A percentile compares a stretch with the other conserved stretches of the same genome.
phyloP scores from a whole-genome alignment of 2,329 filamentous ascomycete species.

The Alternaria sp. region DNA sequence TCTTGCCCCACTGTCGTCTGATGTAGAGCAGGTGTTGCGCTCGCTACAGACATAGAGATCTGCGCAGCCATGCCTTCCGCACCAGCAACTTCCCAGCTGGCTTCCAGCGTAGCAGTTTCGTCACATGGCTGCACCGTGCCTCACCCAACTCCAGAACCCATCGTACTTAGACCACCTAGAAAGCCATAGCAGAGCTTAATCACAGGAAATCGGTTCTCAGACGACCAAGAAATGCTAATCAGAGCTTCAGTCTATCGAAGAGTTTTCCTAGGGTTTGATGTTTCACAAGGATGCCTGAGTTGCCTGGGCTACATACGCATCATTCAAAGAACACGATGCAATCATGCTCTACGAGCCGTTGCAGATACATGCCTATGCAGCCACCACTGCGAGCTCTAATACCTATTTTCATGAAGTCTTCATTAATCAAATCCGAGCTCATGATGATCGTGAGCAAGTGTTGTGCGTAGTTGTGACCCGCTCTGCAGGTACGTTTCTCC shows the following conservation, averaged over 20 bases:
- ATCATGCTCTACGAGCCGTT: neutral
- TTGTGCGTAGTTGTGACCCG: neutral
- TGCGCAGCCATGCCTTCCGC: neutral
- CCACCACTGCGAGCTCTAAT: neutral
- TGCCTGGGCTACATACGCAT: neutral
- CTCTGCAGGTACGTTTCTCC: slow-evolving; percentile 5
- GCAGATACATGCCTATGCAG: neutral
- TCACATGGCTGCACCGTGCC: neutral
- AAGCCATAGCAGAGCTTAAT: neutral
- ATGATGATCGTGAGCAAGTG: neutral
- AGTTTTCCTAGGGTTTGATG: neutral
- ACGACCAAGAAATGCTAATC: neutral
- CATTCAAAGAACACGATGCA: neutral
- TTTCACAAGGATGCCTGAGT: neutral
- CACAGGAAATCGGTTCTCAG: neutral
- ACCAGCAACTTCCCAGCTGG: neutral
- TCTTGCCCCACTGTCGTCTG: neutral
- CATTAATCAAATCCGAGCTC: neutral
- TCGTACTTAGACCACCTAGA: neutral
- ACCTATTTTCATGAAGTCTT: neutral
- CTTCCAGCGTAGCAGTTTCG: neutral
- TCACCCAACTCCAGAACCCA: neutral
- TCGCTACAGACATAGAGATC: neutral
- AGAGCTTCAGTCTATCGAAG: neutral
- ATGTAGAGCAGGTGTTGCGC: neutral